Conservation (phyloP, 139 green algal genomes). For the Astrephomene gubernaculifera region DNA sequence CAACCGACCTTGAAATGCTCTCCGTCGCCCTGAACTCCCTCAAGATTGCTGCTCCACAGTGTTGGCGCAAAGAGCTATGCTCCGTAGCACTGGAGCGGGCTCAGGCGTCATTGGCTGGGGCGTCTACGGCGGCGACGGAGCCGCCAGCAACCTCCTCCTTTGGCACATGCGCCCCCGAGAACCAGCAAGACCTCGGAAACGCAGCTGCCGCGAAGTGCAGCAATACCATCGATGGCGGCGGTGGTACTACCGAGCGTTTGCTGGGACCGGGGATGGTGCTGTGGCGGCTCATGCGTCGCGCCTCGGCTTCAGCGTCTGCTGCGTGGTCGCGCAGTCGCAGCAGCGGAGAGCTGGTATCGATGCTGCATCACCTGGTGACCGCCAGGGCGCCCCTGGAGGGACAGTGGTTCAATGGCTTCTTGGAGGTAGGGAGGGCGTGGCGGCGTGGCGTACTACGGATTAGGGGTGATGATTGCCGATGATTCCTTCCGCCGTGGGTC, state of each 20-base stretch:
- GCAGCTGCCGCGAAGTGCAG: neutral
- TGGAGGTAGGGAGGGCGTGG: neutral
- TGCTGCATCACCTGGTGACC: slow-evolving; percentile 14
- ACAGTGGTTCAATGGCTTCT: neutral
- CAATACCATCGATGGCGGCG: slow-evolving; percentile 8
- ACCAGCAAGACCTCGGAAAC: slow-evolving; percentile 5
- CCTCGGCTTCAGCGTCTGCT: neutral
- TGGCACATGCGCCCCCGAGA: neutral
- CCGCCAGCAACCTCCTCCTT: neutral
- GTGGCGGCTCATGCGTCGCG: neutral
- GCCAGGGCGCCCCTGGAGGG: neutral
- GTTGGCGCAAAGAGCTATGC: neutral
- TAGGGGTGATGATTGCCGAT: neutral
- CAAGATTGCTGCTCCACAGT: neutral
- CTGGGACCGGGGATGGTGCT: slow-evolving; percentile 14
- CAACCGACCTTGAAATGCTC: slow-evolving; percentile 29
- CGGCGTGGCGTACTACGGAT: neutral
- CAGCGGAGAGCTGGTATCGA: slow-evolving; percentile 14
- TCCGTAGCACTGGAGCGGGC: neutral
- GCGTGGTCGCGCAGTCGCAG: neutral
- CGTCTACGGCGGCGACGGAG: neutral
- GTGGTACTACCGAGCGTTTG: neutral
- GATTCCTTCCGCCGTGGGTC: neutral
- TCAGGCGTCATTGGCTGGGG: neutral
- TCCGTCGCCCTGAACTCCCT: neutral